Conservation (phyloP, 495 filamentous ascomycete species). For the Penicillium paxilli region DNA sequence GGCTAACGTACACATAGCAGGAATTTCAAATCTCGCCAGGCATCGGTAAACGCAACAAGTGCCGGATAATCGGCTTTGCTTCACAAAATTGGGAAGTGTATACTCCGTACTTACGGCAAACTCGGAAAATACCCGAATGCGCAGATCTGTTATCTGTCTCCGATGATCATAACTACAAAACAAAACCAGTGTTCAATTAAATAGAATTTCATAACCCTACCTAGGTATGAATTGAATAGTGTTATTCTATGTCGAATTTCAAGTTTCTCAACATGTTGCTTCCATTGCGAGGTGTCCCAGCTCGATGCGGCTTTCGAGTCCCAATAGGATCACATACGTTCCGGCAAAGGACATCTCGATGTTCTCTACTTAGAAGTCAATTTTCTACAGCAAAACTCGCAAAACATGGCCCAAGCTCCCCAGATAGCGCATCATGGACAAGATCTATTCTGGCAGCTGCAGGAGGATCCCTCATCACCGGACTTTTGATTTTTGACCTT, state of each 20-base stretch:
- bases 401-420: not conserved
- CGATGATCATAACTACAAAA: not conserved
- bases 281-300: not conserved
- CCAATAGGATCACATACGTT: not conserved
- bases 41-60: not conserved
- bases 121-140: not conserved
- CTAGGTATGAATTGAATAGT: not conserved
- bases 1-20: not conserved
- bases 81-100: not conserved
- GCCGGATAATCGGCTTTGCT: not conserved
- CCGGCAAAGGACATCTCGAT: not conserved
- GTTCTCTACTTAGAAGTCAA: not conserved
- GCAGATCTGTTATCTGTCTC: not conserved
- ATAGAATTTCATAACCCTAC: not conserved
- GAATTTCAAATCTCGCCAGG: not conserved
- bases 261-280: not conserved
- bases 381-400: not conserved
- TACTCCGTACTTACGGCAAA: not conserved
- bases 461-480: not conserved
- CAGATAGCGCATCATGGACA: not conserved
- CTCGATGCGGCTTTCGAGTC: not conserved
- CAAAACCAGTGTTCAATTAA: not conserved
- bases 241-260: not conserved
- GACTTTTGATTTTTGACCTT: not conserved
- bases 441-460: not conserved